Conservation (phyloP, 768 basidiomycete species). For the Pleurotus eryngii region DNA sequence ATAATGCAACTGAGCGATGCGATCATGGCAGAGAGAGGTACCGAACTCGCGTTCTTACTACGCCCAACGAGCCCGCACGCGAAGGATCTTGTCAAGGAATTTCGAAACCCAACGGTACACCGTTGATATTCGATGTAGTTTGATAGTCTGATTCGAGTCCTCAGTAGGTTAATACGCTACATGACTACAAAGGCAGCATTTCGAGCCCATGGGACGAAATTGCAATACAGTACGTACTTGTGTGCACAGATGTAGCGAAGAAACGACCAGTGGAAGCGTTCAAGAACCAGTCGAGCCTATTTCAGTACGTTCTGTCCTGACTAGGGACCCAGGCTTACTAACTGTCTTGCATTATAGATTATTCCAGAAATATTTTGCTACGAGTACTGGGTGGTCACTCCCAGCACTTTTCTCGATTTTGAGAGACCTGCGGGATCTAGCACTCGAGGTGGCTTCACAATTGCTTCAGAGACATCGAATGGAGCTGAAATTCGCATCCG, state of each 20-base stretch:
- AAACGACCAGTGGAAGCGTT: slow-evolving; percentile 71
- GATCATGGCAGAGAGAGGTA: slow-evolving; percentile 60
- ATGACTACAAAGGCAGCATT: slow-evolving; percentile 59
- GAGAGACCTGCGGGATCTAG: slow-evolving; percentile 79
- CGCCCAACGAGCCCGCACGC: slow-evolving; percentile 76
- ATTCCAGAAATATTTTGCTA: slow-evolving; percentile 77
- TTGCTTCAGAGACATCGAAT: slow-evolving; percentile 3
- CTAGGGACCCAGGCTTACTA: no score
- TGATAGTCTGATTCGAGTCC: slow-evolving; percentile 9
- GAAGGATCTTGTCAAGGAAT: slow-evolving; percentile 72
- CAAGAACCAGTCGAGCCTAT: slow-evolving; percentile 72
- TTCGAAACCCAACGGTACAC: slow-evolving; percentile 43
- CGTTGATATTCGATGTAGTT: no score
- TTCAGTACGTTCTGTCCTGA: slow-evolving; percentile 54
- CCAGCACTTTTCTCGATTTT: slow-evolving; percentile 80
- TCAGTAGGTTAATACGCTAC: slow-evolving; percentile 34
- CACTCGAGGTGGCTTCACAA: slow-evolving; percentile 61
- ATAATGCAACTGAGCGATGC: slow-evolving; percentile 60
- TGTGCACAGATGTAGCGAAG: slow-evolving; percentile 67
- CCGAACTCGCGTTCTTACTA: slow-evolving; percentile 68
- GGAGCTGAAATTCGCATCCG: neutral
- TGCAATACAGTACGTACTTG: slow-evolving; percentile 77
- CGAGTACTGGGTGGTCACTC: slow-evolving; percentile 83
- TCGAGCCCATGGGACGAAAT: slow-evolving; percentile 84
- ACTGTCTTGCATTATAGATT: slow-evolving; percentile 34